A percentile compares a stretch with the other conserved stretches of the same genome.
phyloP scores from a whole-genome alignment of 1,284 basidiomycete genomes.

The Stygiomarasmius scandens region DNA sequence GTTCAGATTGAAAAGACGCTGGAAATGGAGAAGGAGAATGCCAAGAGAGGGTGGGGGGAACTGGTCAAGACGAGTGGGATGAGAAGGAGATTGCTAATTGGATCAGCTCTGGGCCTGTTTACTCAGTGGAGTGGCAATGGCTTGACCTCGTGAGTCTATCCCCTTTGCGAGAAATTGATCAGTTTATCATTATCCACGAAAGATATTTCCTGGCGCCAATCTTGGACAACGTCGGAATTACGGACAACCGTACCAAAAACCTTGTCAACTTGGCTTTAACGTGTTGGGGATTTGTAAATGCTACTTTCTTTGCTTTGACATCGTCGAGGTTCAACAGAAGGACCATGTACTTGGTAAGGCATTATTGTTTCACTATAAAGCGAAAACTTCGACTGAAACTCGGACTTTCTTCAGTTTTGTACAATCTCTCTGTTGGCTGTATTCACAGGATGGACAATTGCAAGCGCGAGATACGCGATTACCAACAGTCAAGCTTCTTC shows the following conservation, averaged over 20 bases:
- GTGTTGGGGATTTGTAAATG: constrained; percentile 58
- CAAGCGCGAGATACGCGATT: constrained; percentile 50
- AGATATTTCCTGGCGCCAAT: constrained; percentile 53
- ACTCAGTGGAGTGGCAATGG: constrained; percentile 61
- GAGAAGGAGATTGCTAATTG: constrained; percentile 48
- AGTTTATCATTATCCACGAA: not conserved
- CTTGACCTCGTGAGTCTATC: constrained; percentile 45
- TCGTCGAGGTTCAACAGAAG: constrained; percentile 52
- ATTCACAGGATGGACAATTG: constrained; percentile 56
- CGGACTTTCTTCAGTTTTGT: constrained; percentile 39
- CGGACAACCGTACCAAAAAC: constrained; percentile 51
- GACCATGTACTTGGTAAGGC: constrained; percentile 48
- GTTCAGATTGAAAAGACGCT: constrained; percentile 58
- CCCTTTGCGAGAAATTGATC: not conserved
- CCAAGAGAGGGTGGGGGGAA: constrained; percentile 45
- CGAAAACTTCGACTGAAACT: no score
- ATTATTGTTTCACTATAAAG: not conserved
- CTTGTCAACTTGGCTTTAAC: constrained; percentile 57
- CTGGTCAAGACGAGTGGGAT: constrained; percentile 50
- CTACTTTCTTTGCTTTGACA: constrained; percentile 49
- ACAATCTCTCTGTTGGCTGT: constrained; percentile 49
- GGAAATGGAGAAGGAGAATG: constrained; percentile 44
- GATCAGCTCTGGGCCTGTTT: constrained; percentile 48
- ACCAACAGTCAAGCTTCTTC: constrained; percentile 46
- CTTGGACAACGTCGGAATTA: constrained; percentile 48